Base-by-base conservation (phyloP, 257 asterid genomes). In the Nicotiana tomentosiformis region DNA sequence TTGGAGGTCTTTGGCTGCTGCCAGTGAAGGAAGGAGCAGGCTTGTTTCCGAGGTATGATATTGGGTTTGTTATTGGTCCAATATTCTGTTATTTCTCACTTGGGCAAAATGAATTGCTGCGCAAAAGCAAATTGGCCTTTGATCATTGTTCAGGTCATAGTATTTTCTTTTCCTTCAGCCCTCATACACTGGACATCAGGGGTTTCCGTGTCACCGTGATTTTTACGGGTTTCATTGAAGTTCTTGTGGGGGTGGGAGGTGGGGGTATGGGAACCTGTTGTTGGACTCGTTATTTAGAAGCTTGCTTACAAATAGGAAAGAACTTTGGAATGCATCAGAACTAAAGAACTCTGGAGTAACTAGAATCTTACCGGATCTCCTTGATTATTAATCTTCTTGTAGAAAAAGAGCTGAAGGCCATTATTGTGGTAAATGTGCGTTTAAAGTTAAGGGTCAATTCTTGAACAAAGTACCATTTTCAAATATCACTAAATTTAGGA, bases 11-110 rank as follows among this genome's bases (percentile, higher is more conserved):
- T 83, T 90, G 86, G 90, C 93, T 86, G 90, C 90, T 83, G 92
- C 89, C 23, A 79, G 91, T 84, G 97, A 93, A 88, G 97, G 97
- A 87, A 90, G 99, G 87, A 88, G 92, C 84, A 90, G 93, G 84
- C 86, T 89, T 30, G 92, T 90, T 87, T 92, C 99, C 32, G 99
- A 95, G 98, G 99, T 95, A 88, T 83, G 84, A 64, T 43, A 20
- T 29, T 23, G 30, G n/a, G 29, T 77, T 72, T 76, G 4, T 32
- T 83, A 33, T 68, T 61, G 35, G 29, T 3, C 23, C 3, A 56
- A 17, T 65, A 33, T 18, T 37, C 16, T 55, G 49, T 62, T 7
- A 26, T 66, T 17, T 78, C 64, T 49, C 37, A 7, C 35, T 39
- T 10, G 3, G 11, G 18, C 78, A 23, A 11, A 30, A 26, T 37